Conservation (phyloP, 2,329 filamentous ascomycete species). For the Parastagonospora nodorum region DNA sequence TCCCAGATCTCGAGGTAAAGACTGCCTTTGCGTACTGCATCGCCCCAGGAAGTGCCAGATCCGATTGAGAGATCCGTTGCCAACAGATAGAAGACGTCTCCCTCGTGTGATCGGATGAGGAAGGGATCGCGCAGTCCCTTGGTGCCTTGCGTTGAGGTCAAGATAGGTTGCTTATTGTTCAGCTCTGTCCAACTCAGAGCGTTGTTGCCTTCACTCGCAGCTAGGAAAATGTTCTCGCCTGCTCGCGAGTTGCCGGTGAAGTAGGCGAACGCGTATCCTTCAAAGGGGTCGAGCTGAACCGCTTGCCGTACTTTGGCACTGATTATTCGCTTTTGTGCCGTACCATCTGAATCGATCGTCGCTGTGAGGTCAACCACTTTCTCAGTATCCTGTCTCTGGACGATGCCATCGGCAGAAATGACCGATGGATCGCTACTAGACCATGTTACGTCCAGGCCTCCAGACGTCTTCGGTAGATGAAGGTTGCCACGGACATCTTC, state of each 20-base stretch:
- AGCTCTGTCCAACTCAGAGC: conserved; percentile 58
- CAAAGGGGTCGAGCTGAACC: conserved; percentile 39
- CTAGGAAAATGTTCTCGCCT: conserved; percentile 60
- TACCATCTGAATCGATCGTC: conserved; percentile 31
- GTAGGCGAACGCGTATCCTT: conserved; percentile 59
- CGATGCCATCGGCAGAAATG: conserved; percentile 44
- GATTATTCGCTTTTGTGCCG: conserved; percentile 33
- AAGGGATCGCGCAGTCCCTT: conserved; percentile 60
- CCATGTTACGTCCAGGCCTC: conserved; percentile 45
- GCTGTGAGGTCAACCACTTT: conserved; percentile 45
- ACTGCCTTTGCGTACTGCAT: conserved; percentile 55
- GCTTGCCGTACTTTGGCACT: conserved; percentile 45
- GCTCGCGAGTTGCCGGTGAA: conserved; percentile 53
- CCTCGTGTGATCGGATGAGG: conserved; percentile 57
- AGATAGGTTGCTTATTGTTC: conserved; percentile 54
- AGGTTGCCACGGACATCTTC: conserved; percentile 49
- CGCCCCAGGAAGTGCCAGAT: conserved; percentile 58
- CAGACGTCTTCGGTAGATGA: conserved; percentile 37
- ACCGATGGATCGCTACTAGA: conserved; percentile 41
- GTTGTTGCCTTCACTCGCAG: conserved; percentile 59
- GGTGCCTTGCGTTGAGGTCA: conserved; percentile 55
- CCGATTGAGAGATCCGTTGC: conserved; percentile 61
- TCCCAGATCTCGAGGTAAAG: conserved; percentile 61
- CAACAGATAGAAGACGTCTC: conserved; percentile 58
- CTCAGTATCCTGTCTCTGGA: conserved; percentile 39